Conservation (phyloP, 768 basidiomycete genomes). For the Dacryopinax primogenitus region DNA sequence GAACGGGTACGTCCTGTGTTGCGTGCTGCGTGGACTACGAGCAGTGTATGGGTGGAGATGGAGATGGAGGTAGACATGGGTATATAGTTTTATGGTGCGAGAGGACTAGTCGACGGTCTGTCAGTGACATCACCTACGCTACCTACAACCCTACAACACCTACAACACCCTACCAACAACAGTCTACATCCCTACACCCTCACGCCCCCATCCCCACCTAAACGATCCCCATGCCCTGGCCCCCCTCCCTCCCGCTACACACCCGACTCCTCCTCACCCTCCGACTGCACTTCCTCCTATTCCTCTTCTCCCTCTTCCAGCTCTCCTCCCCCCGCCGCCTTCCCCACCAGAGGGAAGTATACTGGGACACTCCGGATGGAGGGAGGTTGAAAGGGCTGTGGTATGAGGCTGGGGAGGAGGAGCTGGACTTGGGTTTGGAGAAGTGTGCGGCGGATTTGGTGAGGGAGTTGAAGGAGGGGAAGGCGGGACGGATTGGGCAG, state of each 20-base stretch:
- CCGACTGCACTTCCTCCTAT: neutral
- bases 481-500: neutral
- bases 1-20: no score
- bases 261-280: neutral
- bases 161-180: no score
- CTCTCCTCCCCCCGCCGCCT: neutral
- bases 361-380: neutral
- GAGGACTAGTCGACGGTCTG: no score
- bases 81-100: no score
- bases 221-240: neutral
- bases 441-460: neutral
- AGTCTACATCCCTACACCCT: no score
- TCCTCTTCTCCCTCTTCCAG: slow-evolving; percentile 5
- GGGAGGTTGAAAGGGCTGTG: neutral
- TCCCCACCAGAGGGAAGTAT: neutral
- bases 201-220: neutral
- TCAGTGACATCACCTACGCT: no score
- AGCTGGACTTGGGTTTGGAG: neutral
- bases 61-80: no score
- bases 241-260: neutral
- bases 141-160: no score
- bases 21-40: no score
- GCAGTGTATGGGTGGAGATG: no score
- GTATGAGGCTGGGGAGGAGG: neutral
- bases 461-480: neutral